Percentiles rank a stretch among this genome's conserved stretches.
Conservation (phyloP, 257 asterid genomes). For the Solanum etuberosum region DNA sequence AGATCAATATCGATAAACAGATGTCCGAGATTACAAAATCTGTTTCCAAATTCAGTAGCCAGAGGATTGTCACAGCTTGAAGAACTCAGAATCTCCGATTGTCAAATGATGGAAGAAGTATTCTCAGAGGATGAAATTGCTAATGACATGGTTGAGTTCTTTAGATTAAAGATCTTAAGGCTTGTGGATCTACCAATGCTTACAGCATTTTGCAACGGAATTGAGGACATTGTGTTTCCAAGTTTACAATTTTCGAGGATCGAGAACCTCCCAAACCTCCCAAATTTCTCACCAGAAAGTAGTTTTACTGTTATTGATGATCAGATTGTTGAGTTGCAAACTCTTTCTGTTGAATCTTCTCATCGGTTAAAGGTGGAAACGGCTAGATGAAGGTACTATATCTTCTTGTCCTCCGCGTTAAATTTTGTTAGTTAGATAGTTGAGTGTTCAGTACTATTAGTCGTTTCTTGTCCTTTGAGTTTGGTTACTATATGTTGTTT, state of each 20-base stretch:
- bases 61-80: slow-evolving; percentile 9
- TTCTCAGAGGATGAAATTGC: background rate
- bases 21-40: slow-evolving; percentile 1
- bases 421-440: background rate
- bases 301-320: background rate
- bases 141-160: background rate
- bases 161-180: slow-evolving; percentile 4
- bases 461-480: background rate
- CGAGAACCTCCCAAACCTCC: background rate
- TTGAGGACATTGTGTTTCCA: slow-evolving; percentile 9
- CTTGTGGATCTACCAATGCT: slow-evolving; percentile 7
- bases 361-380: background rate
- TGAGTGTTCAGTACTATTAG: background rate
- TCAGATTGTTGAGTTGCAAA: background rate
- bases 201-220: background rate
- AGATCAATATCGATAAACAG: slow-evolving; percentile 1
- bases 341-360: background rate
- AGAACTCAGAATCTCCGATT: slow-evolving; percentile 13
- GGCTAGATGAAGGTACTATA: background rate
- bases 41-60: slow-evolving; percentile 12
- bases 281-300: background rate
- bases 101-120: slow-evolving; percentile 6
- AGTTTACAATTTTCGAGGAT: background rate
- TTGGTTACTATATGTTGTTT: background rate
- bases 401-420: background rate